Conservation (phyloP, 805 yeast genomes). For the Maudiozyma serrabonitensis region DNA sequence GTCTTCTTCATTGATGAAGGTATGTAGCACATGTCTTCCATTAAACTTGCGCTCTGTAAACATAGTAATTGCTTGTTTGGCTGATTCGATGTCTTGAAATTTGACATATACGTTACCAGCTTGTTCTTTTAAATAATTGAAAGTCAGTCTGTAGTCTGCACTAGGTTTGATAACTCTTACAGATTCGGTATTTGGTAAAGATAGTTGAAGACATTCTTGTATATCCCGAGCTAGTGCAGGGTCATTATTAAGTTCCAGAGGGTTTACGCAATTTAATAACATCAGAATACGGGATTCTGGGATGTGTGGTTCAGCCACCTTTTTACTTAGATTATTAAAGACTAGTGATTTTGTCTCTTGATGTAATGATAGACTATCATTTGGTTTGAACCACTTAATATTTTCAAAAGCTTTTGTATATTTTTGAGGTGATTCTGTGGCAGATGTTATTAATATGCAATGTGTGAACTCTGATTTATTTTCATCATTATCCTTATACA, state of each 20-base stretch:
- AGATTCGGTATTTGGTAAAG: slow-evolving; percentile 35
- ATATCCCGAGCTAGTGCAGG: slow-evolving; percentile 40
- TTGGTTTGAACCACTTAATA: slow-evolving; percentile 16
- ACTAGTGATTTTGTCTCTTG: slow-evolving; percentile 20
- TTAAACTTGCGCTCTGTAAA: slow-evolving; percentile 60
- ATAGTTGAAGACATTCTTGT: slow-evolving; percentile 37
- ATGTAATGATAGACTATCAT: slow-evolving; percentile 7
- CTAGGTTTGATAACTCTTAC: slow-evolving; percentile 54
- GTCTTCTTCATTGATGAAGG: slow-evolving; percentile 52
- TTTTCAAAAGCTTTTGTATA: neutral
- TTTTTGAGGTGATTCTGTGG: too few species aligned
- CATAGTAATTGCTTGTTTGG: slow-evolving; percentile 45
- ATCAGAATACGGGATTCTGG: slow-evolving; percentile 43
- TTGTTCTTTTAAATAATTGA: slow-evolving; percentile 41
- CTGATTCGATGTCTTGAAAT: slow-evolving; percentile 42
- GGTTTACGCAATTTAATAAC: slow-evolving; percentile 54
- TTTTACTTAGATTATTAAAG: slow-evolving; percentile 30
- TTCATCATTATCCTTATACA: neutral
- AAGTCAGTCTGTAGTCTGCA: slow-evolving; percentile 34
- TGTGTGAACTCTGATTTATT: neutral
- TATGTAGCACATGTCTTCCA: slow-evolving; percentile 58
- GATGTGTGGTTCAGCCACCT: slow-evolving; percentile 22
- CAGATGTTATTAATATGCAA: neutral
- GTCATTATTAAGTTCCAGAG: slow-evolving; percentile 49
- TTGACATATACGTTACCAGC: slow-evolving; percentile 66